Evolutionary conservation across 1,284 basidiomycete genomes (phyloP).

Genomic region (Chiua sp.): DNA sequence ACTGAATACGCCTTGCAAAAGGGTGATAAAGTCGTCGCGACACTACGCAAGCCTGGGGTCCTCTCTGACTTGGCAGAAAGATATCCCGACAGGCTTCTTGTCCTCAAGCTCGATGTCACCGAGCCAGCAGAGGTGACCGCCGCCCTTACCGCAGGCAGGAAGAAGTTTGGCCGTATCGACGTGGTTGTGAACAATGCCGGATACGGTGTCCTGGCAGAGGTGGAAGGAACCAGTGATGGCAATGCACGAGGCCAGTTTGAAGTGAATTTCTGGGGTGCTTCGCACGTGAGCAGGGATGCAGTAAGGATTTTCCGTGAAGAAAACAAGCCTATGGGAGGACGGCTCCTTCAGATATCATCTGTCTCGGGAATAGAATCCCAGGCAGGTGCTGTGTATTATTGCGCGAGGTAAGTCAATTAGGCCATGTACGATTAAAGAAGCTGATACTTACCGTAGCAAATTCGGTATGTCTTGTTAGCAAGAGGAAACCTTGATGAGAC

Average conservation of each 20-base stretch:
- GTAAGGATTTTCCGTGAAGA: constrained; percentile 31
- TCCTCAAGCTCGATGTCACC: constrained; percentile 46
- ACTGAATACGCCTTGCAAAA: constrained; percentile 28
- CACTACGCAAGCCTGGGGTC: constrained; percentile 34
- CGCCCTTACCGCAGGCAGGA: constrained; percentile 38
- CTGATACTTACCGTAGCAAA: constrained; percentile 18
- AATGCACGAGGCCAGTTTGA: constrained; percentile 37
- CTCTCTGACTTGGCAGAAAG: constrained; percentile 31
- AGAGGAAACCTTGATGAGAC: background rate
- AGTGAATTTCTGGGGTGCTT: constrained; percentile 42
- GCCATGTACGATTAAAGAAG: background rate
- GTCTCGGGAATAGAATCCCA: constrained; percentile 9
- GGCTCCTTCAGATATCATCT: constrained; percentile 31
- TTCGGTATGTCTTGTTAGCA: constrained; percentile 16
- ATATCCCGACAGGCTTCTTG: constrained; percentile 38
- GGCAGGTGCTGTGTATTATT: constrained; percentile 16
- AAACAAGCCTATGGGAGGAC: constrained; percentile 28
- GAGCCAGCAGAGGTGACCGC: constrained; percentile 27
- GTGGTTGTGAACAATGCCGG: constrained; percentile 52
- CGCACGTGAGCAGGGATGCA: constrained; percentile 33
- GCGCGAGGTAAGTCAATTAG: constrained; percentile 18
- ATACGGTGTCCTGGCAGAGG: constrained; percentile 8
- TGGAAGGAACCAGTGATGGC: constrained; percentile 24
- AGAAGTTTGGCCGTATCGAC: constrained; percentile 45
- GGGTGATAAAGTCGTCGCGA: constrained; percentile 41